Evolutionary conservation across 176 grass and related monocot genomes (phyloP), one percentile per base, ranked within the genome.

Genomic region (Cenchrus purpureus): DNA sequence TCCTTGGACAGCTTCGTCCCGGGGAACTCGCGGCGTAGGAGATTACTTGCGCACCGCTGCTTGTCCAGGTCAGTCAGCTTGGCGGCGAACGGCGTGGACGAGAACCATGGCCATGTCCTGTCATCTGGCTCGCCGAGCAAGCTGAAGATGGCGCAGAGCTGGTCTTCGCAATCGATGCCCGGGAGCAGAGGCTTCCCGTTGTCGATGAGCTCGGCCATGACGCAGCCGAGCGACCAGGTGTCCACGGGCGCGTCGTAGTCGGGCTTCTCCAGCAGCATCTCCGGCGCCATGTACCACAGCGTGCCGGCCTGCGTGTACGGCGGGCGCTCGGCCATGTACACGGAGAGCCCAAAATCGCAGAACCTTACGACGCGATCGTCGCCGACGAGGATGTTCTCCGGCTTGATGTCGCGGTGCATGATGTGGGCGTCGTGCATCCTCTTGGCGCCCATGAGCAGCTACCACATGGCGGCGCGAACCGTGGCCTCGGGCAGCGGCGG

Each of bases 301-400:
- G 58, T 60, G 7, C 58, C 58, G 58, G 58, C 58, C 17, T 1
- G 6, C 20, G 3, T 9, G 58, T 60, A 60, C 58, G 58, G 58
- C 20, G 20, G 58, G 8, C 8, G 58, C 17, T 60, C 58, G 8
- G 58, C 20, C 58, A 22, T 60, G 58, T 22, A 2, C 7, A 60
- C 58, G 58, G 58, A 20, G 58, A 60, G 58, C 2, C 58, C 58
- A 2, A 60, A 10, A 7, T 60, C 58, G 20, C 58, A 60, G 20
- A 60, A 22, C 58, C 58, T 3, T 8, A 60, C 2, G 58, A 60
- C 20, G 20, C 2, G 0, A 20, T 60, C 42, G n/a, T 78, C 10
- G 51, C 43, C 52, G 63, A 83, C 50, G 10, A 87, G 69, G 78
- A 87, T 82, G 65, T 86, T 86, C 10, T 14, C 1, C 14, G 84